phyloP scores from a whole-genome alignment of 495 filamentous ascomycete genomes.

The Oidiodendron maius region DNA sequence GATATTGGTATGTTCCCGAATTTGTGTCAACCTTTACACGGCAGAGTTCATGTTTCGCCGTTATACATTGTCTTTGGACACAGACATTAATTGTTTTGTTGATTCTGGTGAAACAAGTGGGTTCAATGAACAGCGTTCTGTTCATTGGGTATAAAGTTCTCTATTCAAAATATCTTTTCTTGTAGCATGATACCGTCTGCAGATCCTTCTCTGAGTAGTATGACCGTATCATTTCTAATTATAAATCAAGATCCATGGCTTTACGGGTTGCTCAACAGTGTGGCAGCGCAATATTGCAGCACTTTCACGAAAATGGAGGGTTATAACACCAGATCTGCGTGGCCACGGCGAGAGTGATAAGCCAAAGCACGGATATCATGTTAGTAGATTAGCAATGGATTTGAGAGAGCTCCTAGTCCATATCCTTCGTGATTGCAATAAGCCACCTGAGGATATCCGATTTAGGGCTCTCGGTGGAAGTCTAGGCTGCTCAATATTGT shows the following conservation, averaged over 20 bases:
- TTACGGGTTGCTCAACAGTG: constrained; percentile 36
- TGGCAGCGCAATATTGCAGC: constrained; percentile 32
- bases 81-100: too few relatives aligned
- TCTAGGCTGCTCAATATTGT: constrained; percentile 39
- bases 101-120: too few relatives aligned
- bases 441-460: not conserved
- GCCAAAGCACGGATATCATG: constrained; percentile 34
- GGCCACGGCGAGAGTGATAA: constrained; percentile 35
- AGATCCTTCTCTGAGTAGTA: too few relatives aligned
- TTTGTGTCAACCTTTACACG: not conserved
- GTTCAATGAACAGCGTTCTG: too few relatives aligned
- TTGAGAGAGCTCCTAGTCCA: constrained; percentile 29
- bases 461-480: constrained; percentile 35
- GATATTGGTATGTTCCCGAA: constrained; percentile 15
- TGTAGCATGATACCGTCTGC: too few relatives aligned
- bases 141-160: too few relatives aligned
- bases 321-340: constrained; percentile 37
- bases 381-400: constrained; percentile 37
- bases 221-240: constrained; percentile 1
- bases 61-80: too few relatives aligned
- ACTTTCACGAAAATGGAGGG: constrained; percentile 17
- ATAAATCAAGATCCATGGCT: constrained; percentile 33
- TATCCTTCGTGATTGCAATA: constrained; percentile 1
- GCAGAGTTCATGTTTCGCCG: not conserved
- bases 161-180: too few relatives aligned